Evolutionary conservation across 495 filamentous ascomycete genomes (phyloP), one percentile per base, ranked within the genome.

Genomic region (Ascobolus immersus): DNA sequence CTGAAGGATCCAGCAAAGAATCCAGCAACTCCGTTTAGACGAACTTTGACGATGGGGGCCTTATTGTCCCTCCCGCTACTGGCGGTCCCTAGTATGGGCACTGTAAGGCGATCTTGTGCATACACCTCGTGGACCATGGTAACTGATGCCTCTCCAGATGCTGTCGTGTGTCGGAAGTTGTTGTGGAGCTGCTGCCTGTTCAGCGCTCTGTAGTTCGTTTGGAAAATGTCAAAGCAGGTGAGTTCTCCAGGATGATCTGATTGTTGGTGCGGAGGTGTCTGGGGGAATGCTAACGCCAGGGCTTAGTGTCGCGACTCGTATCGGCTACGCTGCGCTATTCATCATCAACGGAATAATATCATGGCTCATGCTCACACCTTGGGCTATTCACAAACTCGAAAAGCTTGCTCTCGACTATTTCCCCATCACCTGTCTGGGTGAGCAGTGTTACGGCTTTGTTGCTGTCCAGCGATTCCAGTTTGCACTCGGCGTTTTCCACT

Each of bases 321-420:
- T 96, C 54, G 82, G 77, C 48, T 96, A 94, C 55, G 86, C 89
- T 43, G 43, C 93, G 50, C 75, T 96, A 45, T 78, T 96, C 35
- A 66, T 94, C 40, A 54, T 92, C 57, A 94, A 96, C 65, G 91
- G 81, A 29, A 90, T 93, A 39, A 51, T 90, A 29, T 84, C 89
- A 19, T 96, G 86, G 86, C 76, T 96, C 21, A 90, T 94, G 81
- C 82, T 94, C 62, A 94, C 86, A 6, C 79, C 80, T 39, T 96
- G 89, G 86, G 86, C 86, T 11, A 72, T 93, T 52, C 81, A 91
- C 45, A 93, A 93, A 48, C 59, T 96, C 7, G 71, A 92, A 49
- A 67, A 84, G 41, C 53, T 94, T 30, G 84, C 80, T 19, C 60
- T 96, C 32, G 80, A 94, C 55, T 93, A 93, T 49, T 80, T 96